These are phyloP conservation scores for Ustilago sp. DNA, from an alignment of 1,284 basidiomycete genomes.

Conservation along the genomic window DNA sequence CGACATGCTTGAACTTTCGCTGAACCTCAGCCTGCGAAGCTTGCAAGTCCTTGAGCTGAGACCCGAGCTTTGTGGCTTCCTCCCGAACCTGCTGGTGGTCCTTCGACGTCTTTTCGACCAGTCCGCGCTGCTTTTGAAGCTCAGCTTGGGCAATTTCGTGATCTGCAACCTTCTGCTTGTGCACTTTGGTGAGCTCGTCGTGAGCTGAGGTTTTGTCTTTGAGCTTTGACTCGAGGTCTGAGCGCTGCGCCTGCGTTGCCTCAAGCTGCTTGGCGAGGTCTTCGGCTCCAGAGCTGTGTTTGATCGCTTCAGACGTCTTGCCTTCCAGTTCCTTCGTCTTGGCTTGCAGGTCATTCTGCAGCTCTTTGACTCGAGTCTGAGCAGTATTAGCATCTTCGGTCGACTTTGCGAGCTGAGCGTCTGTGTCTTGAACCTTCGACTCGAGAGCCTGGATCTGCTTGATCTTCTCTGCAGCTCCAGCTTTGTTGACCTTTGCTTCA, in stretches of 20 bases:
- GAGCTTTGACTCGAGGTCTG: conserved; percentile 20
- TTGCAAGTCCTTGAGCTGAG: conserved; percentile 18
- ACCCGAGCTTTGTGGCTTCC: conserved; percentile 19
- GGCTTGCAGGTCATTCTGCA: conserved; percentile 12
- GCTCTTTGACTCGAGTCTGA: conserved; percentile 12
- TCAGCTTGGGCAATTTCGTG: conserved; percentile 24
- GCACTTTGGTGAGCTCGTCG: conserved; percentile 23
- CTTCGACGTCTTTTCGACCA: conserved; percentile 15
- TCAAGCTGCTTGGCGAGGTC: conserved; percentile 31
- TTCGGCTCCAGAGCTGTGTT: conserved; percentile 17
- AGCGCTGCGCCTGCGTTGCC: conserved; percentile 13
- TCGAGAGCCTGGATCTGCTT: conserved; percentile 2
- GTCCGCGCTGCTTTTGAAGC: conserved; percentile 29
- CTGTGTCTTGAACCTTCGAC: conserved; percentile 12
- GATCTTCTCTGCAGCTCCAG: neutral
- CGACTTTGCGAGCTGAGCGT: conserved; percentile 9
- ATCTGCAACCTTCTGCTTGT: conserved; percentile 26
- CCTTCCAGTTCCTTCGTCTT: conserved; percentile 8
- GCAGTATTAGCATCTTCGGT: neutral
- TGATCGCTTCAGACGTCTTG: conserved; percentile 11
- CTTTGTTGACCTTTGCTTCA: conserved; percentile 10
- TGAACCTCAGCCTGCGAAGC: conserved; percentile 23
- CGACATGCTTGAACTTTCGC: conserved; percentile 17
- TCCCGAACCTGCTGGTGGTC: conserved; percentile 22
- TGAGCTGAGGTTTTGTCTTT: conserved; percentile 20